Evolutionary conservation across 805 yeast genomes (phyloP).

Genomic region (Zygotorulaspora danielsina): DNA sequence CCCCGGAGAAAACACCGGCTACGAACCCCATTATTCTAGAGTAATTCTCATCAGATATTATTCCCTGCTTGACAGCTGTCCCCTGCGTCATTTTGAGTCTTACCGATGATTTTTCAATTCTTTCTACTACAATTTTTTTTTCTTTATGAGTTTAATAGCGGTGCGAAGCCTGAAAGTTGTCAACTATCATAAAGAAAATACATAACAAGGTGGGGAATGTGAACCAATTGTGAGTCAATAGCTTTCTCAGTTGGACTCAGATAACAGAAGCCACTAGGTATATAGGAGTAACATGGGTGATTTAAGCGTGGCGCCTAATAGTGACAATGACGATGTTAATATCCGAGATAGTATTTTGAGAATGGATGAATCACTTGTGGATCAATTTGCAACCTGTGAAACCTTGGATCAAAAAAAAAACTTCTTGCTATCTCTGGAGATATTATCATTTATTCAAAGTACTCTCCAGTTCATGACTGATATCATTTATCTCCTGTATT

Average conservation of each 20-base stretch:
- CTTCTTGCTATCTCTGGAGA: constrained; percentile 17
- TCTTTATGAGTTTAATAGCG: too few species aligned
- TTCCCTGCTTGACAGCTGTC: constrained; percentile 3
- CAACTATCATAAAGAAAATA: too few species aligned
- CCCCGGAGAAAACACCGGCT: constrained; percentile 86
- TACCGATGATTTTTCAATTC: too few species aligned
- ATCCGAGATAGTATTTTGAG: not conserved
- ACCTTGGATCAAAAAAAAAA: constrained; percentile 15
- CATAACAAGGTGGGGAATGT: too few species aligned
- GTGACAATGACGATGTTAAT: not conserved
- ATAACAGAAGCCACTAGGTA: too few species aligned
- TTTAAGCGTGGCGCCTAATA: too few species aligned
- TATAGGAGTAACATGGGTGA: too few species aligned
- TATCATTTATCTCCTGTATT: constrained; percentile 22
- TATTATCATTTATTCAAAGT: constrained; percentile 19
- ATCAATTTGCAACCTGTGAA: not conserved
- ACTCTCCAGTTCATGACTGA: constrained; percentile 27
- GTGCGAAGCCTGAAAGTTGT: too few species aligned
- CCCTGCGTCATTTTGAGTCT: not conserved
- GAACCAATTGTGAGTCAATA: too few species aligned
- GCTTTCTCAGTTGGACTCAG: too few species aligned
- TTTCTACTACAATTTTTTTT: too few species aligned
- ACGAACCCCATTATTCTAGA: constrained; percentile 59
- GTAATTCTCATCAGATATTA: constrained; percentile 23
- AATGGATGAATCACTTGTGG: not conserved